phyloP scores from a whole-genome alignment of 2,329 filamentous ascomycete species.

The Colletotrichum sp. region DNA sequence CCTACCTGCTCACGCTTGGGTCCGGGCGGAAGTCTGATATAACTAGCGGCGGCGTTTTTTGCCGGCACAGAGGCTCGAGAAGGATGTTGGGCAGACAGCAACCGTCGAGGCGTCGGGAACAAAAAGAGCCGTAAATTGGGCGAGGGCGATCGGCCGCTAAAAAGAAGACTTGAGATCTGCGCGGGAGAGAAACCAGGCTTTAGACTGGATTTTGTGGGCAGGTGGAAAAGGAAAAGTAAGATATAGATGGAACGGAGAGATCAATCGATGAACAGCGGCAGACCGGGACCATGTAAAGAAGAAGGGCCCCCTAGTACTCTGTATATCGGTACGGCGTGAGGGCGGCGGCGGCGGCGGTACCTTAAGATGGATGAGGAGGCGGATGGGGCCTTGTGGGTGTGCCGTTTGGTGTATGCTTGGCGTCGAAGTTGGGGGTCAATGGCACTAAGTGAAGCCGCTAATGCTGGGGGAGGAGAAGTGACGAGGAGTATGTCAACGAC shows the following conservation, averaged over 20 bases:
- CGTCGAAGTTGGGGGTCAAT: slow-evolving; percentile 13
- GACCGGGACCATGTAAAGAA: slow-evolving; percentile 26
- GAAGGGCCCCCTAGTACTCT: slow-evolving; percentile 1
- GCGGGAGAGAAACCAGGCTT: slow-evolving; percentile 1
- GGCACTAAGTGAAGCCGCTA: slow-evolving; percentile 12
- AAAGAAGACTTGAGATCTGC: slow-evolving; percentile 8
- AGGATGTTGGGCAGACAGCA: neutral
- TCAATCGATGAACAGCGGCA: neutral
- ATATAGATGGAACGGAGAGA: neutral
- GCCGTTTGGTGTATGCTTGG: slow-evolving; percentile 5
- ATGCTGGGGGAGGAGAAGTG: slow-evolving; percentile 1
- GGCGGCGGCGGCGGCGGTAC: neutral
- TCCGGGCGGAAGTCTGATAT: neutral
- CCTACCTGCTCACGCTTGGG: neutral
- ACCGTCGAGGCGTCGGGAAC: neutral
- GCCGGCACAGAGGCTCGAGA: neutral
- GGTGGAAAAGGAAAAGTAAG: neutral
- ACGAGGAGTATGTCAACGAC: neutral
- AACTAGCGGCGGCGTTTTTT: neutral
- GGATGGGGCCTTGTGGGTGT: slow-evolving; percentile 4
- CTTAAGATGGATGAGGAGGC: slow-evolving; percentile 9
- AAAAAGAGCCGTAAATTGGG: slow-evolving; percentile 3
- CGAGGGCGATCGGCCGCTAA: slow-evolving; percentile 14
- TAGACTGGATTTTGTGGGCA: neutral
- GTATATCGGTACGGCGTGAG: neutral